A percentile compares a stretch with the other conserved stretches of the same genome.
Conservation (phyloP, 305 asterid genomes). For the Solanum aculeatissimum region DNA sequence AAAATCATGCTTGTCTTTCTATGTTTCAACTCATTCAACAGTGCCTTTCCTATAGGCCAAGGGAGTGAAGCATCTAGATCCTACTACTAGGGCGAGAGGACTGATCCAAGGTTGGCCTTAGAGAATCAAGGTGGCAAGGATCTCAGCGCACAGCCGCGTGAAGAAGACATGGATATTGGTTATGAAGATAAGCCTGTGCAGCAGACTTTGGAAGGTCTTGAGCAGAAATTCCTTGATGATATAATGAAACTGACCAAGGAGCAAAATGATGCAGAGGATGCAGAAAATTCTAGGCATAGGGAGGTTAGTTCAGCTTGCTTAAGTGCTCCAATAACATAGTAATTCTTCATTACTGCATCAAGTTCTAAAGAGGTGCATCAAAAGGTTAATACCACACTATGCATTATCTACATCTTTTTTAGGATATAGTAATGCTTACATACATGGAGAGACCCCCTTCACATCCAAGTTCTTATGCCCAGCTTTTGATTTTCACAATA, state of each 20-base stretch:
- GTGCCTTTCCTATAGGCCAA: conserved; percentile 36
- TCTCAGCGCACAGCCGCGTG: conserved; percentile 61
- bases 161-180: conserved; percentile 67
- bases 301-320: conserved; percentile 54
- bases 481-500: neutral
- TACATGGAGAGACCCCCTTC: neutral
- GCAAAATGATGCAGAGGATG: conserved; percentile 88
- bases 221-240: conserved; percentile 71
- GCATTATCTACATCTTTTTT: neutral
- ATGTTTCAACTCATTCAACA: neutral
- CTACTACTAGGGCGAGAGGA: conserved; percentile 67
- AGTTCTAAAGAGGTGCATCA: neutral
- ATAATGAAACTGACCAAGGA: conserved; percentile 83
- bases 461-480: neutral
- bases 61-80: conserved; percentile 68
- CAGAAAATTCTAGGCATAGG: conserved; percentile 86
- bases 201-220: conserved; percentile 69
- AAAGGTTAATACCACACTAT: neutral
- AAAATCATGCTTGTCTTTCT: neutral
- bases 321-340: neutral
- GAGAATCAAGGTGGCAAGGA: conserved; percentile 71
- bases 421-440: neutral
- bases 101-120: conserved; percentile 44
- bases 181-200: conserved; percentile 47
- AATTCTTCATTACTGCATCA: neutral